Conservation (phyloP, 306 rosid species). For the Casuarina glauca region DNA sequence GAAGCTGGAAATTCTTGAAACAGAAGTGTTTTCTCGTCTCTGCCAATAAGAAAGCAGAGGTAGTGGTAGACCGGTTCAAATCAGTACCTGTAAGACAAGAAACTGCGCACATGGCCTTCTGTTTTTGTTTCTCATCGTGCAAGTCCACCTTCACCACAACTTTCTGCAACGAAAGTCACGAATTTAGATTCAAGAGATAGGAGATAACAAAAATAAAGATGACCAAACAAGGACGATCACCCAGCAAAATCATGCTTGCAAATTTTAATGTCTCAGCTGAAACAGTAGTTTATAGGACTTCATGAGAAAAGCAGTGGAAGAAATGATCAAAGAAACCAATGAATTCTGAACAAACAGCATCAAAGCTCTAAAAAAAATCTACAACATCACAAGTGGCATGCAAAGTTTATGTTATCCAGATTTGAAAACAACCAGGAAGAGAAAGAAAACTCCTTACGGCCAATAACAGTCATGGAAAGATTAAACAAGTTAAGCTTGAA, state of each 20-base stretch:
- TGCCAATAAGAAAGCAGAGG: neutral
- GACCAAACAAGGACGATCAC: neutral
- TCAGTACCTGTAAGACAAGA: constrained; percentile 54
- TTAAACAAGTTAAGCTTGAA: constrained; percentile 21
- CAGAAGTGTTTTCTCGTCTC: neutral
- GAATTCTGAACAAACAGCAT: neutral
- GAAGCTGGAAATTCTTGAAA: neutral
- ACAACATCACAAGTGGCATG: neutral
- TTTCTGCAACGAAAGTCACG: constrained; percentile 47
- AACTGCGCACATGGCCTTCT: constrained; percentile 73
- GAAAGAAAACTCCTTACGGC: neutral
- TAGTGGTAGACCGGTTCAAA: neutral
- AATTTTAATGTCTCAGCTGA: neutral
- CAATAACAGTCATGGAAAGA: neutral
- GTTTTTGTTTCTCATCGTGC: constrained; percentile 70
- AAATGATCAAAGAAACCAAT: neutral
- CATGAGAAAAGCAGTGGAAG: neutral
- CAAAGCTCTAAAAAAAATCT: neutral
- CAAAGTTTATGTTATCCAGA: neutral
- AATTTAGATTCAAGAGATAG: neutral
- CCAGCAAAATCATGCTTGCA: neutral
- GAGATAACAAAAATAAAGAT: neutral
- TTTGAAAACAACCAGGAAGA: neutral
- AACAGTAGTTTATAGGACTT: neutral
- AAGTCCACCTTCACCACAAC: constrained; percentile 71